Evolutionary conservation across 2,329 filamentous ascomycete species (phyloP).

Genomic region (Aureobasidium sp.): DNA sequence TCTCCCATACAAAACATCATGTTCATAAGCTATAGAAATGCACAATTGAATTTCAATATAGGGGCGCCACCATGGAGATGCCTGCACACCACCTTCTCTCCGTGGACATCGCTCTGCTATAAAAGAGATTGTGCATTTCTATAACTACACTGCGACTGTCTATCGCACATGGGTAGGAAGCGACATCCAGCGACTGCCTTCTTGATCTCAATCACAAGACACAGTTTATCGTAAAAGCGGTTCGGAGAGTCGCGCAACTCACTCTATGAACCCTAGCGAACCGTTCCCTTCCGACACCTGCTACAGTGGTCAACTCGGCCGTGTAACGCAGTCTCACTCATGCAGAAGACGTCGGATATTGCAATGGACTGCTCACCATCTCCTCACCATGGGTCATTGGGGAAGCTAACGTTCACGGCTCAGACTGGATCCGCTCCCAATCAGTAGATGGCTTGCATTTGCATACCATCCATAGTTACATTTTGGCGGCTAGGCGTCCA

Average conservation of each 20-base stretch:
- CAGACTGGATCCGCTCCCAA: not conserved
- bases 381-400: no score
- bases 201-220: not conserved
- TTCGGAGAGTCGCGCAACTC: not conserved
- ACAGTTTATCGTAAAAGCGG: not conserved
- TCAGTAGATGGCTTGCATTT: not conserved
- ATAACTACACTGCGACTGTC: no score
- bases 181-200: not conserved
- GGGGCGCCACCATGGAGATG: no score
- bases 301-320: not conserved
- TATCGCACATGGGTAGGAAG: no score
- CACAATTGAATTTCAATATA: no score
- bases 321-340: not conserved
- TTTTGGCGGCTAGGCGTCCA: slow-evolving; percentile 6
- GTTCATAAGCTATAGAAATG: no score
- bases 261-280: not conserved
- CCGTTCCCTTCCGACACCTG: not conserved
- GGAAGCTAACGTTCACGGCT: not conserved
- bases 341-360: not conserved
- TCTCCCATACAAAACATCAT: no score
- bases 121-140: no score
- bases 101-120: no score
- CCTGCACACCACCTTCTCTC: no score
- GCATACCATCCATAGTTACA: not conserved
- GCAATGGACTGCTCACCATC: not conserved